phyloP scores from a whole-genome alignment of 768 basidiomycete genomes.

The Trametes cingulata region DNA sequence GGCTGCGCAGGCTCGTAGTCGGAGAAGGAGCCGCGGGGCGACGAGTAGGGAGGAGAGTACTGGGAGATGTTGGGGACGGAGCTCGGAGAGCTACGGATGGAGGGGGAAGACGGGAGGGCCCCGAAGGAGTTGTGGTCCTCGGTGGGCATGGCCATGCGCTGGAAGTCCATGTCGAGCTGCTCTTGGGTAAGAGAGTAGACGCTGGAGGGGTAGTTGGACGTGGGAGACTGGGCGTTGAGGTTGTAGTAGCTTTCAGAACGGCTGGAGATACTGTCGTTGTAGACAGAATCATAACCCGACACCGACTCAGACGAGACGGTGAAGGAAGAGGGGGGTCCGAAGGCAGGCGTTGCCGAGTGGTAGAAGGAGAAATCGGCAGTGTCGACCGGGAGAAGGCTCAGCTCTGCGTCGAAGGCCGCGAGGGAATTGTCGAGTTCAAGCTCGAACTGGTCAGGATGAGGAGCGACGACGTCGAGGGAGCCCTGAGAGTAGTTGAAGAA shows the following conservation, averaged over 20 bases:
- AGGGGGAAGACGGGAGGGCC: conserved; percentile 29
- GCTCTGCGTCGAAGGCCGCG: conserved; percentile 59
- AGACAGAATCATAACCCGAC: conserved; percentile 54
- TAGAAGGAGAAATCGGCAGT: conserved; percentile 59
- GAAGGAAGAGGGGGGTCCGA: conserved; percentile 75
- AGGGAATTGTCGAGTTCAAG: conserved; percentile 75
- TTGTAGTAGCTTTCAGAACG: conserved; percentile 73
- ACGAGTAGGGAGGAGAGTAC: conserved; percentile 28
- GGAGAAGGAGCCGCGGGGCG: conserved; percentile 57
- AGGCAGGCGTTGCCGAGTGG: conserved; percentile 61
- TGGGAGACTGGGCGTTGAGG: conserved; percentile 51
- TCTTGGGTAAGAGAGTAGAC: conserved; percentile 31
- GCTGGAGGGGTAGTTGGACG: conserved; percentile 50
- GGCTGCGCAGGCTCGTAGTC: conserved; percentile 59
- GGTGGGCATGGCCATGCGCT: conserved; percentile 33
- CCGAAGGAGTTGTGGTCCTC: conserved; percentile 63
- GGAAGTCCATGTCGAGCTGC: conserved; percentile 75
- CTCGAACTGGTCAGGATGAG: conserved; percentile 82
- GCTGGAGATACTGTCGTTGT: conserved; percentile 49
- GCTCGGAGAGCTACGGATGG: conserved; percentile 59
- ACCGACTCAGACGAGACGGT: conserved; percentile 75
- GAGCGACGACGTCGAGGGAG: conserved; percentile 70
- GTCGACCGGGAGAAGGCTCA: conserved; percentile 61
- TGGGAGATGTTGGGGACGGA: conserved; percentile 36
- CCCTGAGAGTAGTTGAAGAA: conserved; percentile 67